Evolutionary conservation across 1,139 yeast genomes (phyloP), one percentile per base, ranked within the genome.

Genomic region (Blastobotrys persicus): DNA sequence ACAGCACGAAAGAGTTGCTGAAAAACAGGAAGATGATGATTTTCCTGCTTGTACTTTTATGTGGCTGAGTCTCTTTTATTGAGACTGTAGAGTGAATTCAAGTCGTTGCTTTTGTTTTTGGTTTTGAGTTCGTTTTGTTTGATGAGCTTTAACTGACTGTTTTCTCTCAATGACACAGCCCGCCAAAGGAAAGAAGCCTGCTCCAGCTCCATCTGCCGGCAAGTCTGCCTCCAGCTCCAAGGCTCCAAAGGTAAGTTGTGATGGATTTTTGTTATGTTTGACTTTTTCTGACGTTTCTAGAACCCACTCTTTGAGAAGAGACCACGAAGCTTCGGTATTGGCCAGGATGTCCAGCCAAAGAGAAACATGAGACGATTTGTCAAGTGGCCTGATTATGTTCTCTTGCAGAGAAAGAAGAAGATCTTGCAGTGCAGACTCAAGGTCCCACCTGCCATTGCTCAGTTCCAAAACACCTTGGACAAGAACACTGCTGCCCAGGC

Each of bases 391-490:
- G 94, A 85, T 77, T 89, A 89, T 75, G 95, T 91, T 65, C 88
- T 95, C 80, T 80, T 86, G 65, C 95, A 88, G 79, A 88, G 98
- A 83, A 98, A 92, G 80, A 91, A 84, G 87, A 91, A 91, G 81
- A 86, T 91, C 70, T 81, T 91, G 74, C 79, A 85, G 66, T 74
- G 89, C 75, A 89, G 98, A 84, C 83, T 91, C 72, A 91, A 91
- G 85, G 98, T 91, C 70, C 98, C 98, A 63, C 98, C 98, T 69
- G 86, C 98, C 61, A 84, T 91, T 71, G 81, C 98, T 62, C 98
- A 92, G 79, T 92, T 91, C 84, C 88, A 88, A 71, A 79, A 85
- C 76, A 85, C 92, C 67, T 81, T 92, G 75, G 98, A 91, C 83
- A 91, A 91, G 85, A 91, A 91, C 88, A 85, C 97, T 65, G 97